phyloP scores from a whole-genome alignment of 2,329 filamentous ascomycete species.

The Venturiaceae sp. region DNA sequence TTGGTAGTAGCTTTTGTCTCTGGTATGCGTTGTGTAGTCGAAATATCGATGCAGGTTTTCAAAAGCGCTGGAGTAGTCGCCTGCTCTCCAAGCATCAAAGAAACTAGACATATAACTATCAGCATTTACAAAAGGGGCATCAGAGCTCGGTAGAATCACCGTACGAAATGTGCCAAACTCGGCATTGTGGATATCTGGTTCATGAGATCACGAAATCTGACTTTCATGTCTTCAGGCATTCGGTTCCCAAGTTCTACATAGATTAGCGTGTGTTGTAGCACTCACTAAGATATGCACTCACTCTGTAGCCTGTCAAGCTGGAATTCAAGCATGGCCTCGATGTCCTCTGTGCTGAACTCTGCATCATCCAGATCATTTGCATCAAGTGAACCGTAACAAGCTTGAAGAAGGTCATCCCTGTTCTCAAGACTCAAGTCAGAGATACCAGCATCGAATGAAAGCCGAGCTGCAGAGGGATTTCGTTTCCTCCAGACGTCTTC shows the following conservation, averaged over 20 bases:
- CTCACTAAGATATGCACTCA: conserved; percentile 26
- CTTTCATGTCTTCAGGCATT: conserved; percentile 63
- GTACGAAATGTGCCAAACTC: conserved; percentile 66
- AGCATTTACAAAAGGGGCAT: conserved; percentile 9
- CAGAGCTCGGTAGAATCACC: conserved; percentile 29
- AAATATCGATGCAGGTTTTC: conserved; percentile 92
- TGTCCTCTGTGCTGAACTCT: conserved; percentile 62
- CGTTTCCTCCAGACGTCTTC: conserved; percentile 47
- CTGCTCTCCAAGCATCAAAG: conserved; percentile 83
- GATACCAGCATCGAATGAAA: conserved; percentile 50
- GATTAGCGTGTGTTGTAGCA: neutral
- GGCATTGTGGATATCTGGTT: conserved; percentile 58
- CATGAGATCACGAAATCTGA: conserved; percentile 60
- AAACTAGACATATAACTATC: conserved; percentile 46
- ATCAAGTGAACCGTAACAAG: conserved; percentile 39
- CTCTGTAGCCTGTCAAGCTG: conserved; percentile 84
- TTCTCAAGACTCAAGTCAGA: conserved; percentile 47
- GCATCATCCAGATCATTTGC: conserved; percentile 24
- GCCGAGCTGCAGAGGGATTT: conserved; percentile 18
- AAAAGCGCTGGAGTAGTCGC: conserved; percentile 82
- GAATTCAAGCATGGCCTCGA: conserved; percentile 74
- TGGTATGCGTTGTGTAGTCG: conserved; percentile 85
- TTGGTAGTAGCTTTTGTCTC: conserved; percentile 81
- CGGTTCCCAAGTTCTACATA: conserved; percentile 60
- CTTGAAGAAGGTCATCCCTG: conserved; percentile 35